Conservation (phyloP, 345 rosid genomes). For the Rhizophora apiculata region DNA sequence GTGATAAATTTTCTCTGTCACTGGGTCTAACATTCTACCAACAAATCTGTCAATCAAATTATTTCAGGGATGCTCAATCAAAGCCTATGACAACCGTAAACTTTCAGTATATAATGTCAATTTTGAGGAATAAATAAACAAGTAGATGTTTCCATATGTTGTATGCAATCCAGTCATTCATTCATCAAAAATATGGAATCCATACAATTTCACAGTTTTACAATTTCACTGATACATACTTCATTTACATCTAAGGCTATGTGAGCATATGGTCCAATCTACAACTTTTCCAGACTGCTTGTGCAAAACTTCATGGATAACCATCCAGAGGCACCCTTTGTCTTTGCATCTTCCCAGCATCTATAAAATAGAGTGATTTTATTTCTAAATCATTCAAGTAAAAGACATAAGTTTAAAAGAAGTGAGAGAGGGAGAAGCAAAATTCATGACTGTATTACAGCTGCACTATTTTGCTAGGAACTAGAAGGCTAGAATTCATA, state of each 20-base stretch:
- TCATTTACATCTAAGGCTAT: conserved; percentile 63
- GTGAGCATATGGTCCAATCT: conserved; percentile 67
- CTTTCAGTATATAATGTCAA: neutral
- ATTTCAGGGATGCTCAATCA: conserved; percentile 62
- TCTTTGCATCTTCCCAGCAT: conserved; percentile 77
- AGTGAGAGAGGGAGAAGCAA: neutral
- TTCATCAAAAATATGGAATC: neutral
- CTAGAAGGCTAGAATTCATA: conserved; percentile 70
- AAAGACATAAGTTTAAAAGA: neutral
- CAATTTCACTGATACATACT: conserved; percentile 4
- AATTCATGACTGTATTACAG: conserved; percentile 39
- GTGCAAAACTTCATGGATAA: conserved; percentile 66
- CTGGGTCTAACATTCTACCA: conserved; percentile 79
- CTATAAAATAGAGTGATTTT: conserved; percentile 30
- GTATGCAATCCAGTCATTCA: too few relatives aligned
- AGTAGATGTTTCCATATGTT: too few relatives aligned
- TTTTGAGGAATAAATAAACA: too few relatives aligned
- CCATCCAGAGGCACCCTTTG: conserved; percentile 93
- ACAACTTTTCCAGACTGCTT: conserved; percentile 67
- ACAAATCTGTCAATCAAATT: conserved; percentile 81
- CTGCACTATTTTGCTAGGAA: conserved; percentile 82
- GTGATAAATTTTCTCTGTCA: conserved; percentile 76
- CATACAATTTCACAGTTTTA: neutral
- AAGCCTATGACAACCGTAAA: conserved; percentile 34
- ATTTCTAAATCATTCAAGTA: conserved; percentile 1